A percentile compares a stretch with the other conserved stretches of the same genome.
These are phyloP conservation scores for Podila epicladia DNA, from an alignment of 192 early-diverging fungal species.

Conservation along the genomic window DNA sequence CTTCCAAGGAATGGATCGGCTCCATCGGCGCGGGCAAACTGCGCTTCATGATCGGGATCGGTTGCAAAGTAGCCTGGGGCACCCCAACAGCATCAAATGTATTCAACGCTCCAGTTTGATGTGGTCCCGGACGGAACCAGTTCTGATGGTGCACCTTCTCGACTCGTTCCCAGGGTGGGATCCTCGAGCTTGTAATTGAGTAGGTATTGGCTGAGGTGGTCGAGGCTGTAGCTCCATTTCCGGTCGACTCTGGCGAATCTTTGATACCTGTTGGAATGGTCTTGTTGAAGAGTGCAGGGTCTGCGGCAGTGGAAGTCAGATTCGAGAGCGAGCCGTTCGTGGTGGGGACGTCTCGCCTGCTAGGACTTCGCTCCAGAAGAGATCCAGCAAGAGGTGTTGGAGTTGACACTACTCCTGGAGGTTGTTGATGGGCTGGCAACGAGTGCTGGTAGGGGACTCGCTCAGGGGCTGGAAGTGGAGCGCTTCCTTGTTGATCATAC, in stretches of 20 bases:
- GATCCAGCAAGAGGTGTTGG: not conserved
- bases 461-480: slow-evolving; percentile 1
- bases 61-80: slow-evolving; percentile 9
- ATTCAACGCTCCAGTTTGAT: slow-evolving; percentile 29
- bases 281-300: slow-evolving; percentile 17
- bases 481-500: not conserved
- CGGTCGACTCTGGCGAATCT: not conserved
- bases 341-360: slow-evolving; percentile 11
- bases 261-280: not conserved
- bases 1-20: slow-evolving; percentile 20
- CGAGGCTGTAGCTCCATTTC: not conserved
- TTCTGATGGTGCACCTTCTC: slow-evolving; percentile 46
- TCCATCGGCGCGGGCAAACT: slow-evolving; percentile 13
- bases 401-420: slow-evolving; percentile 24
- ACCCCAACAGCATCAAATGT: slow-evolving; percentile 32
- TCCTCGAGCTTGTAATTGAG: not conserved
- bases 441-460: slow-evolving; percentile 45
- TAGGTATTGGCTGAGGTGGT: not conserved
- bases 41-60: slow-evolving; percentile 34
- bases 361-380: slow-evolving; percentile 22
- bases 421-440: slow-evolving; percentile 44
- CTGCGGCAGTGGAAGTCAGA: not conserved
- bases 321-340: not conserved
- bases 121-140: slow-evolving; percentile 45
- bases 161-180: slow-evolving; percentile 40